These are phyloP conservation scores for Tylopilus sp. DNA, from an alignment of 1,284 basidiomycete species.

Conservation along the genomic window DNA sequence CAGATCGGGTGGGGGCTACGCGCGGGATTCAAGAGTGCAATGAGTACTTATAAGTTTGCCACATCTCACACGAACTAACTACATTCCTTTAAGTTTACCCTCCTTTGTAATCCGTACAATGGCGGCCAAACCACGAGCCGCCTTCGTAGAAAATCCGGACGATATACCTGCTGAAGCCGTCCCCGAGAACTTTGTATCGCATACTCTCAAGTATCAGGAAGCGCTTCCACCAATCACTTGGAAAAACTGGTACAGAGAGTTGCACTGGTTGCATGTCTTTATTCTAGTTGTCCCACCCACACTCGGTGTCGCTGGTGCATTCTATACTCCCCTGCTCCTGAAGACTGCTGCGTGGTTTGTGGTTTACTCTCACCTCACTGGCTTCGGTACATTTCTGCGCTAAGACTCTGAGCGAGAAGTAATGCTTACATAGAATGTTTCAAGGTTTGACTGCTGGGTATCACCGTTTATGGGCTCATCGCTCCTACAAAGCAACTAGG, in stretches of 20 bases:
- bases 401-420: neutral
- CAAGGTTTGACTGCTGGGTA: constrained; percentile 82
- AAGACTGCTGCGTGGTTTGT: constrained; percentile 80
- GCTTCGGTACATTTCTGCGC: constrained; percentile 65
- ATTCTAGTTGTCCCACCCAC: constrained; percentile 81
- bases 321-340: constrained; percentile 68
- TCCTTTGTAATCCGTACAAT: neutral
- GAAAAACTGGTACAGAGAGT: constrained; percentile 74
- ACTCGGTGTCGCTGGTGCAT: constrained; percentile 77
- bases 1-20: too few relatives aligned
- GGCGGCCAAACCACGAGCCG: too few relatives aligned
- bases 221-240: constrained; percentile 83
- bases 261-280: constrained; percentile 75
- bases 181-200: constrained; percentile 91
- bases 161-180: constrained; percentile 71
- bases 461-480: constrained; percentile 94
- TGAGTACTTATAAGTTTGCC: constrained; percentile 3
- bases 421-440: constrained; percentile 1
- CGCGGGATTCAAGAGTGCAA: too few relatives aligned
- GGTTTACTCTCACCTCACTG: constrained; percentile 89
- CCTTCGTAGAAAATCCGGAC: constrained; percentile 23
- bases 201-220: constrained; percentile 84
- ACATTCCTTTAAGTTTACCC: too few relatives aligned
- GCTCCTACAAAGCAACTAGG: constrained; percentile 89
- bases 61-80: neutral